These are phyloP conservation scores for Hymenoscyphus scutula DNA, from an alignment of 2,329 filamentous ascomycete species.

Conservation along the genomic window DNA sequence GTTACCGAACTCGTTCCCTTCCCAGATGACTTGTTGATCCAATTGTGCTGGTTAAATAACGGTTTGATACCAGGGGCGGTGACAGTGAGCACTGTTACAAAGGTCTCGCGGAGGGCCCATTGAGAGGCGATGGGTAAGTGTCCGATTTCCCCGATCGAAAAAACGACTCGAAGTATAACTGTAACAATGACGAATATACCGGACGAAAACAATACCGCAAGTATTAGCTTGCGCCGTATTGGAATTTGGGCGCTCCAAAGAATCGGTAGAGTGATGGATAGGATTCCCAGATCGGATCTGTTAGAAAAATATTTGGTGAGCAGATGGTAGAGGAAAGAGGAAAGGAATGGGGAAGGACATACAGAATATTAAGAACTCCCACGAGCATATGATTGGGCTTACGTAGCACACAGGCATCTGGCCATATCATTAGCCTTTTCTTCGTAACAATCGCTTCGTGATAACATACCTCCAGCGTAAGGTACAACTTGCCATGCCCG, in stretches of 20 bases:
- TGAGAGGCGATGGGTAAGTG: not conserved
- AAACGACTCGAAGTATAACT: conserved; percentile 1
- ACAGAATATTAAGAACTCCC: not conserved
- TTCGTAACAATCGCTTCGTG: not conserved
- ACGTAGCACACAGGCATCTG: not conserved
- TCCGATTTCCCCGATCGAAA: not conserved
- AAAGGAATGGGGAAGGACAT: not conserved
- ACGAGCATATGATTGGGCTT: conserved; percentile 3
- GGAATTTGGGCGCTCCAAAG: conserved; percentile 9
- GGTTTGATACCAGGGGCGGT: conserved; percentile 9
- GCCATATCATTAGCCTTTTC: not conserved
- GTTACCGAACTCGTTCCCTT: not conserved
- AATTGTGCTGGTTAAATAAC: conserved; percentile 1
- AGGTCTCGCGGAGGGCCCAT: conserved; percentile 11
- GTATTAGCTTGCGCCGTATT: conserved; percentile 5
- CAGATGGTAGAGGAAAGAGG: not conserved
- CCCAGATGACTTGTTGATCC: conserved; percentile 4
- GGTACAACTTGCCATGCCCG: conserved; percentile 5
- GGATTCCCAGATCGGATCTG: conserved; percentile 7
- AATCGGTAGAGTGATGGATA: conserved; percentile 8
- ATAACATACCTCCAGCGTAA: conserved; percentile 9
- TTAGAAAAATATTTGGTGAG: not conserved
- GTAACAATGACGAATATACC: conserved; percentile 12
- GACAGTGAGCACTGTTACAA: conserved; percentile 7
- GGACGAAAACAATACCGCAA: conserved; percentile 7